These are phyloP conservation scores for Cyclotella atomus DNA, from an alignment of 108 stramenopile genomes.

Conservation along the genomic window DNA sequence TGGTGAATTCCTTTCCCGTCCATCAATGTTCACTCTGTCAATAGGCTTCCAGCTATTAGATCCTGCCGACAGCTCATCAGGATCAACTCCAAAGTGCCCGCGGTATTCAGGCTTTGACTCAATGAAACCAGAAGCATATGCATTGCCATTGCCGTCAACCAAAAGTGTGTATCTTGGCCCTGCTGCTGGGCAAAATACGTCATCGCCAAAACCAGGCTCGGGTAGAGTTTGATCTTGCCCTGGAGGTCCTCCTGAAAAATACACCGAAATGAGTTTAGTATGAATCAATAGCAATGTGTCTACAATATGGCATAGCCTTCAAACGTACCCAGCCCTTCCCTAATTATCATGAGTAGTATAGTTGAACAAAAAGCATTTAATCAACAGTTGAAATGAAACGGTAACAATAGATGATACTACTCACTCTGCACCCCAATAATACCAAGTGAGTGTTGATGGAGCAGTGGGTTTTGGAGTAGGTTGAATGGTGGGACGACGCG, in stretches of 20 bases:
- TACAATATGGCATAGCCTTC: neutral
- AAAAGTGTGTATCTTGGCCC: slow-evolving; percentile 6
- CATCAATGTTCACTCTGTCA: slow-evolving; percentile 9
- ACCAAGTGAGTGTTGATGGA: neutral
- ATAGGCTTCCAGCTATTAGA: slow-evolving; percentile 1
- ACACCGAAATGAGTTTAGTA: neutral
- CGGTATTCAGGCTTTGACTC: slow-evolving; percentile 1
- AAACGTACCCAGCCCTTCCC: neutral
- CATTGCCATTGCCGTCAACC: slow-evolving; percentile 1
- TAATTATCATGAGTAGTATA: neutral
- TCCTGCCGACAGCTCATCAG: neutral
- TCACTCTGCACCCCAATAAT: neutral
- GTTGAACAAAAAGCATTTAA: neutral
- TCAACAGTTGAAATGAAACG: neutral
- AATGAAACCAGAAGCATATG: slow-evolving; percentile 16
- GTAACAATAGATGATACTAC: neutral
- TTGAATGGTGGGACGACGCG: neutral
- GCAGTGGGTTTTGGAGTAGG: neutral
- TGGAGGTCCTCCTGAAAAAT: neutral
- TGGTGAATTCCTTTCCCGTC: slow-evolving; percentile 8
- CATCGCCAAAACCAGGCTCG: neutral
- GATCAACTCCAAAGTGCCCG: slow-evolving; percentile 4
- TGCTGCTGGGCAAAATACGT: slow-evolving; percentile 4
- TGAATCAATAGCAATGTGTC: neutral
- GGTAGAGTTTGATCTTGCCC: neutral